phyloP scores from a whole-genome alignment of 1,284 basidiomycete genomes.

The Ganoderma sp. region DNA sequence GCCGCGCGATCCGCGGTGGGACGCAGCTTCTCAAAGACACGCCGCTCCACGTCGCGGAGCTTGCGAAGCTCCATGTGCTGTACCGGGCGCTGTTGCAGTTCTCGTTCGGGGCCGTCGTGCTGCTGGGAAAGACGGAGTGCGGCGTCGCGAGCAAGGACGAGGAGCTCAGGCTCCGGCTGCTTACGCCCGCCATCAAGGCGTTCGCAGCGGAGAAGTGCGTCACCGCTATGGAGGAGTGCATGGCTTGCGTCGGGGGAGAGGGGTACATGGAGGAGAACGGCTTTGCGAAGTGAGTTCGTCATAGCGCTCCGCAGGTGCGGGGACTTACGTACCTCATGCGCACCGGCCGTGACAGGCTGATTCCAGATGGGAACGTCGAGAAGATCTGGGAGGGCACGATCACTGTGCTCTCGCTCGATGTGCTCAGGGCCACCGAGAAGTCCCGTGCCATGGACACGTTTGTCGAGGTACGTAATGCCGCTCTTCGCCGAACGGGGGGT shows the following conservation, averaged over 20 bases:
- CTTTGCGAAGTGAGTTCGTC: constrained; percentile 55
- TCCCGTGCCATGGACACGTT: constrained; percentile 46
- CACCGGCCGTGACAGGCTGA: constrained; percentile 43
- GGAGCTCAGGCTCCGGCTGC: constrained; percentile 59
- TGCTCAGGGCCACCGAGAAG: constrained; percentile 59
- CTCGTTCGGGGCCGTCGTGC: constrained; percentile 58
- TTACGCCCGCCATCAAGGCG: constrained; percentile 77
- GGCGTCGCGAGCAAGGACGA: constrained; percentile 56
- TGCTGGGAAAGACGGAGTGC: constrained; percentile 71
- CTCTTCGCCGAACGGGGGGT: neutral
- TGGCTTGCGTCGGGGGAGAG: constrained; percentile 77
- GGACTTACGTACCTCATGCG: too few relatives aligned
- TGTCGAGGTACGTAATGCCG: constrained; percentile 39
- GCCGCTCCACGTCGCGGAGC: constrained; percentile 66
- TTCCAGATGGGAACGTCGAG: constrained; percentile 75
- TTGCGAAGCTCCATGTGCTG: constrained; percentile 62
- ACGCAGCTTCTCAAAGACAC: constrained; percentile 57
- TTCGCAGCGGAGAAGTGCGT: constrained; percentile 72
- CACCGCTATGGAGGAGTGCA: constrained; percentile 72
- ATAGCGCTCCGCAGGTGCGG: too few relatives aligned
- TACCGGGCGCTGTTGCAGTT: constrained; percentile 74
- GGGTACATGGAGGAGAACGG: constrained; percentile 86
- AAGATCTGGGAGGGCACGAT: constrained; percentile 85
- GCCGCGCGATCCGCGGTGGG: constrained; percentile 59
- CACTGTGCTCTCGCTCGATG: constrained; percentile 71